Evolutionary conservation across 345 rosid genomes (phyloP).

Genomic region (Lepidium africanum): DNA sequence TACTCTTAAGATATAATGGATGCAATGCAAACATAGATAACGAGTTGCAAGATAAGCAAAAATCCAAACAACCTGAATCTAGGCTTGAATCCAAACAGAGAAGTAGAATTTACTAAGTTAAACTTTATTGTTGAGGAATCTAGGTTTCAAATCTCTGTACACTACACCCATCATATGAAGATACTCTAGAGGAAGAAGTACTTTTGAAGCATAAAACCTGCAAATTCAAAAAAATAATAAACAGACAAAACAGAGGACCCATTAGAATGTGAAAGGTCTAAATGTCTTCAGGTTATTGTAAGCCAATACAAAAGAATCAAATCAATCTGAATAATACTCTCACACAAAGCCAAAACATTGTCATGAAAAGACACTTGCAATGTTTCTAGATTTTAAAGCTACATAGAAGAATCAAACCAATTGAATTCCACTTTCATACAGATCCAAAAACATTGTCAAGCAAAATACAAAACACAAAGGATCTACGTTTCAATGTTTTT

Average conservation of each 20-base stretch:
- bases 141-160: constrained; percentile 72
- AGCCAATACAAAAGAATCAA: background rate
- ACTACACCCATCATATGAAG: constrained; percentile 87
- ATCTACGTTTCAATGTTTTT: background rate
- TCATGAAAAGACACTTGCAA: background rate
- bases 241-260: background rate
- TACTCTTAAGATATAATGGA: constrained; percentile 84
- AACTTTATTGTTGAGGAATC: too few relatives aligned
- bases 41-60: constrained; percentile 54
- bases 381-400: background rate
- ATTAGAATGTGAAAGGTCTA: background rate
- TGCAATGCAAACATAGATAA: constrained; percentile 93
- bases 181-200: constrained; percentile 75
- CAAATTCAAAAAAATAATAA: background rate
- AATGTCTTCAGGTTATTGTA: background rate
- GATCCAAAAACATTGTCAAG: background rate
- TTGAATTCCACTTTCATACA: background rate
- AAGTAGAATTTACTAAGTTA: too few relatives aligned
- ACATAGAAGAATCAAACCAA: background rate
- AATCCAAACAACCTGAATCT: constrained; percentile 7
- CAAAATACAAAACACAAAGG: background rate
- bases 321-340: background rate
- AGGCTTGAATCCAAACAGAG: too few relatives aligned
- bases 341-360: background rate
- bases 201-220: constrained; percentile 77